phyloP scores from a whole-genome alignment of 768 basidiomycete species.

The Tulasnella sp. region DNA sequence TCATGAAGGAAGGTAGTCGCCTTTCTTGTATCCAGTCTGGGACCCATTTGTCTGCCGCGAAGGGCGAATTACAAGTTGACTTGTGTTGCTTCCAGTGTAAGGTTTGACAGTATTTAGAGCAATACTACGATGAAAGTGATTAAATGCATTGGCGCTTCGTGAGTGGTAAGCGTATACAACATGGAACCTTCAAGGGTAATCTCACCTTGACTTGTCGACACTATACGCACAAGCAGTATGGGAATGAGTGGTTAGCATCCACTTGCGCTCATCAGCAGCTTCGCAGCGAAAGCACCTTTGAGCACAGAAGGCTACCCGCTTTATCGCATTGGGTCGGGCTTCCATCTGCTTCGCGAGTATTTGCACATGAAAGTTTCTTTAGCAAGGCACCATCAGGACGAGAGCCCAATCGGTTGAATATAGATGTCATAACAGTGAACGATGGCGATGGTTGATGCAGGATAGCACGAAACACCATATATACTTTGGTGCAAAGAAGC shows the following conservation, averaged over 20 bases:
- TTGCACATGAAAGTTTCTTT: no score
- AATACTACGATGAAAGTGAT: neutral
- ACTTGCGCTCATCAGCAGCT: no score
- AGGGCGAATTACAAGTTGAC: constrained; percentile 25
- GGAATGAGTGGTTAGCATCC: neutral
- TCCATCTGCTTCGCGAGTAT: no score
- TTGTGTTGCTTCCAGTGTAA: constrained; percentile 33
- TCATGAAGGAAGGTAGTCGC: neutral
- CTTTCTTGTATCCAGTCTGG: neutral
- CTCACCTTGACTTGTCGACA: neutral
- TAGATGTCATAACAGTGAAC: no score
- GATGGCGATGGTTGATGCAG: no score
- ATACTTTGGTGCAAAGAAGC: no score
- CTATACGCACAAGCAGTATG: neutral
- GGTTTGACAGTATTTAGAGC: constrained; percentile 30
- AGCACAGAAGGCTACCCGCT: neutral
- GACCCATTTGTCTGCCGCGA: neutral
- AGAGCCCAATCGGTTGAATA: no score
- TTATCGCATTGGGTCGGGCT: neutral
- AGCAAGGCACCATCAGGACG: no score
- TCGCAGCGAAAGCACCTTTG: neutral
- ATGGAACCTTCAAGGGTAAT: no score
- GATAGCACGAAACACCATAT: no score
- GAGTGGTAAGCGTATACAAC: no score
- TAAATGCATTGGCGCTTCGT: neutral